Base-by-base conservation (phyloP, 1,284 basidiomycete genomes). In the Phenoliferia sp. region DNA sequence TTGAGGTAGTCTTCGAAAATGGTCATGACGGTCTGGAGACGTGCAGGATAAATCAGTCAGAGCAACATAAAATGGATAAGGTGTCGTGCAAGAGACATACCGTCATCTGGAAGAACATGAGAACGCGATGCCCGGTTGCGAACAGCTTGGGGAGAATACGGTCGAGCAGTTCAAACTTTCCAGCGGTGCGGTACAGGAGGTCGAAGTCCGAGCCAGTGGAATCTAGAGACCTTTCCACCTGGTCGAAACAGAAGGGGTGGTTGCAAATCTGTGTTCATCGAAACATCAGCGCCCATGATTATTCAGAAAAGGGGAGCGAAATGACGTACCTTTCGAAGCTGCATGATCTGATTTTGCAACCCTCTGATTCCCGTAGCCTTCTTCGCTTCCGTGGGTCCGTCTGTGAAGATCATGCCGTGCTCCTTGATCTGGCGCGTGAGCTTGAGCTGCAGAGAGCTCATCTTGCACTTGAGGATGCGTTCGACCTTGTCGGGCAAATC, bases 41-140 rank as follows among this genome's bases (percentile, higher is more conserved):
- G 56, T 55, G 76, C 64, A 19, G 16, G 55, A 15, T 57, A n/a
- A 16, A 16, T 44, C 35, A 39, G 34, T 15, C 5, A 73, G 74
- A 32, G 73, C 65, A 69, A 71, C 76, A 44, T 12, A 22, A 26
- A 76, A 69, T 19, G 28, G 19, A n/a, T n/a, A n/a, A n/a, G n/a
- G n/a, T n/a, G n/a, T n/a, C n/a, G n/a, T n/a, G n/a, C n/a, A 16
- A 3, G n/a, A 10, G 9, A 60, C 66, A n/a, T 17, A 70, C 78
- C 87, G 95, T 98, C 95, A 98, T 98, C 81, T 99, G 95, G 88
- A 98, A 98, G 87, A 98, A 98, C 78, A 99, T 97, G 69, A 99
- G 87, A 76, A 94, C 93, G 78, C 94, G 88, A 83, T 99, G 95
- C 32, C 89, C 90, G 7, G 91, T 93, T 4, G 85, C 82, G 77